Conservation (phyloP, 305 asterid genomes). For the Fraxinus xanthoxyloides region DNA sequence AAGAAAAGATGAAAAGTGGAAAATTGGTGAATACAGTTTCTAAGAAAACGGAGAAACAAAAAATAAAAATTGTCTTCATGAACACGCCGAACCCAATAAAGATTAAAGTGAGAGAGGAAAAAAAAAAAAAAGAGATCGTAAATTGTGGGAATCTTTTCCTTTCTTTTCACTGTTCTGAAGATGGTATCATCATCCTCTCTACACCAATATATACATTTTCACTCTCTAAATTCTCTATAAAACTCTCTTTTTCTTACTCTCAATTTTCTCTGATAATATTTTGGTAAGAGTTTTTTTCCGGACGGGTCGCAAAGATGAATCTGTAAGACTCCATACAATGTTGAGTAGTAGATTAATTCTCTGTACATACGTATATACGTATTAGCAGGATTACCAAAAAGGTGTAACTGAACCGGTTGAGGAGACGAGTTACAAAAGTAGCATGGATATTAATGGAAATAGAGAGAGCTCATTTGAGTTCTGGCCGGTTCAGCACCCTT, state of each 20-base stretch:
- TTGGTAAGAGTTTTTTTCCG: neutral
- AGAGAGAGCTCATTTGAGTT: neutral
- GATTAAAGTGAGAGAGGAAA: neutral
- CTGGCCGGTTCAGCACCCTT: constrained; percentile 24
- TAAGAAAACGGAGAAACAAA: neutral
- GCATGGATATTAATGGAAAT: neutral
- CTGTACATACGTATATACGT: neutral
- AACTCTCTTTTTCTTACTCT: neutral
- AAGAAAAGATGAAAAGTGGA: neutral
- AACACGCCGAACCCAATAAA: constrained; percentile 4
- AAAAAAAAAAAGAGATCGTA: neutral
- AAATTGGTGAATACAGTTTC: neutral
- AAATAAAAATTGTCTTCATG: neutral
- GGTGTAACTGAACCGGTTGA: neutral
- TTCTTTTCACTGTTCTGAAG: neutral
- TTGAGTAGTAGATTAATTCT: neutral
- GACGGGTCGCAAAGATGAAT: neutral
- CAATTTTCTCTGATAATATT: neutral
- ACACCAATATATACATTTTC: neutral
- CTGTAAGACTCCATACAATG: neutral
- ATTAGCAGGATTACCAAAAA: neutral
- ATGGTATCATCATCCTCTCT: neutral
- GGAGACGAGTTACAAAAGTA: neutral
- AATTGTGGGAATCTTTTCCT: neutral
- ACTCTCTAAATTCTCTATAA: neutral